phyloP scores from a whole-genome alignment of 2,329 filamentous ascomycete species.

The Ascochyta lentis region DNA sequence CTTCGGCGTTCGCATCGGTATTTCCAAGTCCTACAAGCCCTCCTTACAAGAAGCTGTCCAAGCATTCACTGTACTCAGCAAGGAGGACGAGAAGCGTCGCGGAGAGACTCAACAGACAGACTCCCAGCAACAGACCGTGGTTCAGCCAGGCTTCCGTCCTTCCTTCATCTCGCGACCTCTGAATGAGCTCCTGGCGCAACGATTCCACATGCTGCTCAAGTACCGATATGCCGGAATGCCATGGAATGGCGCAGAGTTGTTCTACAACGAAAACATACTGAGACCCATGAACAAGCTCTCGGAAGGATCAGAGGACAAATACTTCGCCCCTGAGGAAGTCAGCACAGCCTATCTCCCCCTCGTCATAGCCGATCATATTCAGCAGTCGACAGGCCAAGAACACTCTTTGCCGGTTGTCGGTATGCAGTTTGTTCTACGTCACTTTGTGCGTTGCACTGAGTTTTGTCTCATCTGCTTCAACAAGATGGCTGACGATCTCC shows the following conservation, averaged over 20 bases:
- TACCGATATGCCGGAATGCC: conserved; percentile 62
- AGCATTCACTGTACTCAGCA: conserved; percentile 56
- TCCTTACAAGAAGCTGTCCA: conserved; percentile 60
- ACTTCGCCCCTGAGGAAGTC: conserved; percentile 45
- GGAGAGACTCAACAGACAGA: conserved; percentile 29
- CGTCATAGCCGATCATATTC: conserved; percentile 60
- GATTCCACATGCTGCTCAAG: conserved; percentile 68
- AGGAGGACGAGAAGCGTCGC: conserved; percentile 38
- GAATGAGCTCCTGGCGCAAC: conserved; percentile 69
- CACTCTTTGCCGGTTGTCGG: conserved; percentile 63
- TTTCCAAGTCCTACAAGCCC: conserved; percentile 77
- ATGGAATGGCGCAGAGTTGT: conserved; percentile 73
- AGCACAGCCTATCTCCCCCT: conserved; percentile 52
- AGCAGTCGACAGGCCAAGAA: conserved; percentile 34
- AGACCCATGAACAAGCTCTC: conserved; percentile 32
- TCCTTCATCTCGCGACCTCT: conserved; percentile 77
- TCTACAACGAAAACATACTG: conserved; percentile 57
- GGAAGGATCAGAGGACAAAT: conserved; percentile 49
- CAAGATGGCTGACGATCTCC: conserved; percentile 68
- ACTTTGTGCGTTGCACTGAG: conserved; percentile 80
- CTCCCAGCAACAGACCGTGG: conserved; percentile 19
- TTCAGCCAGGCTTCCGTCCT: conserved; percentile 55
- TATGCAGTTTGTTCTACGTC: conserved; percentile 79
- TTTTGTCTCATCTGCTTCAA: conserved; percentile 88
- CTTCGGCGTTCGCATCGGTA: conserved; percentile 71